Evolutionary conservation across 352 stramenopile genomes (phyloP), one percentile per base, ranked within the genome.

Genomic region (Phytophthora aleatoria): DNA sequence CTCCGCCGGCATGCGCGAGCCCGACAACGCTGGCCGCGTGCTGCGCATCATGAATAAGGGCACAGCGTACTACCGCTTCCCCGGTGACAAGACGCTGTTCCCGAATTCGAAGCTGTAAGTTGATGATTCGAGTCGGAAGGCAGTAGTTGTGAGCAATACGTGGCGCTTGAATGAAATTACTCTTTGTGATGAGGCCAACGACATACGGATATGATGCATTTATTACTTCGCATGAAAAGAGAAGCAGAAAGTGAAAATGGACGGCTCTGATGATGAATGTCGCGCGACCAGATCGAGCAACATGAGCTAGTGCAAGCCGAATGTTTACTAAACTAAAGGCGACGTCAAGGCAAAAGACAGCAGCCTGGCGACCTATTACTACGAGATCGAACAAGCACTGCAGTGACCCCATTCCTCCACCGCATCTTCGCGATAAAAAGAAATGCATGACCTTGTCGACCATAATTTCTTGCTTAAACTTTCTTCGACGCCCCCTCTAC

Each of bases 71-170:
- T 83, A 85, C 67, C 77, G 68, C 47, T 92, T 90, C 53, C 66
- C 79, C 3, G 81, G 81, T n/a, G 83, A 90, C 79, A 89, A 90
- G 71, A n/a, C 45, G 20, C 57, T 90, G 35, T 92, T 89, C 71
- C 78, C 80, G 1, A 72, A 86, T 56, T 86, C 83, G 39, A 91
- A 90, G 71, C 59, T 89, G 42, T 87, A 65, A 65, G 50, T 39
- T 35, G n/a, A 16, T 49, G 38, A 39, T 35, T 56, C 16, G 12
- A 44, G n/a, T 27, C 9, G 33, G 10, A 12, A 24, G 15, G 10
- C 44, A 55, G 33, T 31, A 12, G 27, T 55, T 16, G 42, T n/a
- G 24, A 55, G 42, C 36, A 52, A 57, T 54, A 41, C 12, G 12
- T 35, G 39, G n/a, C 27, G 42, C 26, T 48, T 73, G 48, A 69